phyloP scores from a whole-genome alignment of 148 eudicot genomes.

The Heliosperma pusillum region DNA sequence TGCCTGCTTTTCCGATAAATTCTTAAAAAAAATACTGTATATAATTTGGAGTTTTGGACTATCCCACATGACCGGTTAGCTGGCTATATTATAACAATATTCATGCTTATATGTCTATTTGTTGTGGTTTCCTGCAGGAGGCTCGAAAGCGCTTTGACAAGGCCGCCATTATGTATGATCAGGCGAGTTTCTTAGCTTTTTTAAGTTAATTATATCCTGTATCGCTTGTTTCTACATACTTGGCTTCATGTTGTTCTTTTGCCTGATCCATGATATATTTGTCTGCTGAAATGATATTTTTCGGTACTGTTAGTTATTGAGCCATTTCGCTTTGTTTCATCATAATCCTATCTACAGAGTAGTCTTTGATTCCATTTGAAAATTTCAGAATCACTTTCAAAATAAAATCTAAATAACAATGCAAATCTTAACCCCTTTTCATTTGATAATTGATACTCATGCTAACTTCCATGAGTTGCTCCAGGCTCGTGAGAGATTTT shows the following conservation, averaged over 20 bases:
- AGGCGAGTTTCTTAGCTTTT: constrained; percentile 40
- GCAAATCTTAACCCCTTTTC: neutral
- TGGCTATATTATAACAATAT: neutral
- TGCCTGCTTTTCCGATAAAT: neutral
- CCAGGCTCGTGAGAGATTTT: constrained; percentile 79
- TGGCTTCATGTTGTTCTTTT: neutral
- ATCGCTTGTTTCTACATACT: neutral
- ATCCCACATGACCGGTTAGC: neutral
- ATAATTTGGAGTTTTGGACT: too few species aligned
- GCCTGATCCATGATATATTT: neutral
- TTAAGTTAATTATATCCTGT: neutral
- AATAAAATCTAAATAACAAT: neutral
- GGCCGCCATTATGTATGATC: constrained; percentile 67
- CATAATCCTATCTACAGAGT: neutral
- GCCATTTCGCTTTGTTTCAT: neutral
- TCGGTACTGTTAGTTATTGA: neutral
- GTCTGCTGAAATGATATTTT: neutral
- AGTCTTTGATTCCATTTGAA: neutral
- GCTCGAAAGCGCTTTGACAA: constrained; percentile 95
- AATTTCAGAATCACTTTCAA: neutral
- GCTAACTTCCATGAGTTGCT: constrained; percentile 18
- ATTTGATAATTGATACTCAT: constrained; percentile 12
- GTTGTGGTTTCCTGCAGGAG: constrained; percentile 50
- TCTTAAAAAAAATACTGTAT: neutral
- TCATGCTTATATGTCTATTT: constrained; percentile 5